phyloP scores from a whole-genome alignment of 768 basidiomycete genomes.

The Mycena olivaceomarginata region DNA sequence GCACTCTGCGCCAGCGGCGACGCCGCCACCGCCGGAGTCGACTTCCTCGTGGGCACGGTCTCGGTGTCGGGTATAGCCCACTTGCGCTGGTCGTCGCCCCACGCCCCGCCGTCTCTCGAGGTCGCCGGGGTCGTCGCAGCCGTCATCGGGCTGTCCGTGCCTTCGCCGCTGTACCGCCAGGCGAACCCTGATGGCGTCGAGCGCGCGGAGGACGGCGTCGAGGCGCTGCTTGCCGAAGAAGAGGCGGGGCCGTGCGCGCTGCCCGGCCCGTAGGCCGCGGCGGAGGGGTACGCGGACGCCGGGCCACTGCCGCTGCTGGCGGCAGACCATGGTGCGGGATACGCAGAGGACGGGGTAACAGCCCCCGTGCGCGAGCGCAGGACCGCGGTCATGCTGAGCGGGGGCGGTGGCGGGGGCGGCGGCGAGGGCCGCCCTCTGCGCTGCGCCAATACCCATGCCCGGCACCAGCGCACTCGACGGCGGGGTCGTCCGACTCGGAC shows the following conservation, averaged over 20 bases:
- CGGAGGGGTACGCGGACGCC: neutral
- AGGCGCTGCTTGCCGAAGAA: neutral
- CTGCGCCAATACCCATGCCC: no score
- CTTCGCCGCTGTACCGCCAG: conserved; percentile 22
- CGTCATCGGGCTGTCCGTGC: conserved; percentile 37
- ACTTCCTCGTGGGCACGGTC: neutral
- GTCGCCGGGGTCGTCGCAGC: conserved; percentile 38
- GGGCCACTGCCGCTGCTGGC: no score
- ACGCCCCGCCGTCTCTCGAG: neutral
- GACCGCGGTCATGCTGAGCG: conserved; percentile 41
- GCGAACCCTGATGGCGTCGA: conserved; percentile 16
- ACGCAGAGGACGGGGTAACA: no score
- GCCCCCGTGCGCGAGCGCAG: conserved; percentile 14
- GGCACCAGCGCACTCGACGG: neutral
- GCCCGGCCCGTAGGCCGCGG: neutral
- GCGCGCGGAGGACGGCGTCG: conserved; percentile 35
- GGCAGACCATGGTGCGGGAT: neutral
- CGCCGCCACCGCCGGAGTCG: neutral
- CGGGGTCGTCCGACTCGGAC: neutral
- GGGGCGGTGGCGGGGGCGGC: conserved; percentile 40
- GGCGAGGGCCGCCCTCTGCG: conserved; percentile 8
- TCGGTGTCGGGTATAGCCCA: neutral
- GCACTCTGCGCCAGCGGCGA: conserved; percentile 22
- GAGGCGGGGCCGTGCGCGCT: no score
- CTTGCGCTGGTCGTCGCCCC: neutral